phyloP scores from a whole-genome alignment of 2,329 filamentous ascomycete species.

The Aspergillus nomiae region DNA sequence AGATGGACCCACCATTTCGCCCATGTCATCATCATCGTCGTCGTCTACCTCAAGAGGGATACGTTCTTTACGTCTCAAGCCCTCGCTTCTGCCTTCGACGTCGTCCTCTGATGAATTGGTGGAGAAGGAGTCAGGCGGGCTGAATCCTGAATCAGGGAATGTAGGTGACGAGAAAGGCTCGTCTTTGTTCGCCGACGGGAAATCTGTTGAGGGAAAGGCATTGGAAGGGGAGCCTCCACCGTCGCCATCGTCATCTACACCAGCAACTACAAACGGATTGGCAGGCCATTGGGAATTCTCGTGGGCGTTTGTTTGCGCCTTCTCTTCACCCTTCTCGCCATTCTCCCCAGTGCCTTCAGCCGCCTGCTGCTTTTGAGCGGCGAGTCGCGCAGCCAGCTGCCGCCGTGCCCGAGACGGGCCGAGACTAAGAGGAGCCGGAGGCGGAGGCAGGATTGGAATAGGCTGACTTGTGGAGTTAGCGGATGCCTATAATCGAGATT shows the following conservation, averaged over 20 bases:
- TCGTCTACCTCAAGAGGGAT: conserved; percentile 63
- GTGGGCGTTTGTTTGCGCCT: conserved; percentile 9
- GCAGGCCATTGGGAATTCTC: conserved; percentile 34
- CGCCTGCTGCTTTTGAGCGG: conserved; percentile 70
- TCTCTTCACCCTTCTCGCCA: conserved; percentile 27
- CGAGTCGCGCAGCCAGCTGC: conserved; percentile 85
- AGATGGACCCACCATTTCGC: conserved; percentile 49
- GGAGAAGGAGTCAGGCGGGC: conserved; percentile 42
- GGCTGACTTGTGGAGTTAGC: conserved; percentile 41
- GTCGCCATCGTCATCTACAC: conserved; percentile 36
- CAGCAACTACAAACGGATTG: conserved; percentile 43
- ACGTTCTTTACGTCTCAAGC: conserved; percentile 44
- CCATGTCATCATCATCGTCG: conserved; percentile 51
- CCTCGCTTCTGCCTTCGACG: conserved; percentile 39
- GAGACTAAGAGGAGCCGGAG: conserved; percentile 80
- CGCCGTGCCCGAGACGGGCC: conserved; percentile 83
- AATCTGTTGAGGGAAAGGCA: conserved; percentile 36
- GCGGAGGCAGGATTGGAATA: conserved; percentile 50
- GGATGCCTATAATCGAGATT: conserved; percentile 24
- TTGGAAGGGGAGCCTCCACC: conserved; percentile 23
- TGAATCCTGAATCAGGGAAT: conserved; percentile 42
- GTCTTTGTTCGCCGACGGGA: conserved; percentile 27
- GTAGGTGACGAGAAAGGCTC: conserved; percentile 35
- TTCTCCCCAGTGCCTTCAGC: conserved; percentile 43
- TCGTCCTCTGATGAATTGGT: conserved; percentile 46